phyloP scores from a whole-genome alignment of 2,329 filamentous ascomycete genomes.

The Ascochyta koolunga region DNA sequence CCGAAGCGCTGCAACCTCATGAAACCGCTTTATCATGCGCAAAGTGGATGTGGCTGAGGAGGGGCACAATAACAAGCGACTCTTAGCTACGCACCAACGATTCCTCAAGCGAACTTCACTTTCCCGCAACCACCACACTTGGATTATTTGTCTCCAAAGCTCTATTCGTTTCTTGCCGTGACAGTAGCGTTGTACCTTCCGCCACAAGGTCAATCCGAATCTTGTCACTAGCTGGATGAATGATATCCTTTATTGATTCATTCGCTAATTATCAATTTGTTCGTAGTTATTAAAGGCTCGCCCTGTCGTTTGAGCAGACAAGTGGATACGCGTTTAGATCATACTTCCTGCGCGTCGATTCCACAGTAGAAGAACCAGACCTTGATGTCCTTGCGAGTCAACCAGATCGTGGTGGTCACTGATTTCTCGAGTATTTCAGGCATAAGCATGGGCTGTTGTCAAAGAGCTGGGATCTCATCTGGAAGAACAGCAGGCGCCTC shows the following conservation, averaged over 20 bases:
- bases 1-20: neutral
- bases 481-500: neutral
- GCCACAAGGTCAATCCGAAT: too few relatives aligned
- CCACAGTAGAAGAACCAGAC: too few relatives aligned
- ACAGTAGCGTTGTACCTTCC: neutral
- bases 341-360: too few relatives aligned
- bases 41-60: conserved; percentile 10
- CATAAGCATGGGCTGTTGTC: neutral
- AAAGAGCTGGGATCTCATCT: neutral
- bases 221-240: too few relatives aligned
- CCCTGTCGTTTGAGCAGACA: neutral
- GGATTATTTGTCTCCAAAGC: neutral
- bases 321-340: too few relatives aligned
- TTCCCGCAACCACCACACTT: neutral
- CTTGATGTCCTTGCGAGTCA: too few relatives aligned
- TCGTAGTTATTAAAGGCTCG: neutral
- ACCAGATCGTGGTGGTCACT: too few relatives aligned
- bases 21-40: conserved; percentile 10
- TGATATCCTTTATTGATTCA: too few relatives aligned
- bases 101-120: neutral
- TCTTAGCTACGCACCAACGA: neutral
- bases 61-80: conserved; percentile 13
- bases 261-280: too few relatives aligned
- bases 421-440: neutral
- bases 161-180: neutral